Evolutionary conservation across 306 rosid species (phyloP).

Genomic region (Cicer chorassanicum): DNA sequence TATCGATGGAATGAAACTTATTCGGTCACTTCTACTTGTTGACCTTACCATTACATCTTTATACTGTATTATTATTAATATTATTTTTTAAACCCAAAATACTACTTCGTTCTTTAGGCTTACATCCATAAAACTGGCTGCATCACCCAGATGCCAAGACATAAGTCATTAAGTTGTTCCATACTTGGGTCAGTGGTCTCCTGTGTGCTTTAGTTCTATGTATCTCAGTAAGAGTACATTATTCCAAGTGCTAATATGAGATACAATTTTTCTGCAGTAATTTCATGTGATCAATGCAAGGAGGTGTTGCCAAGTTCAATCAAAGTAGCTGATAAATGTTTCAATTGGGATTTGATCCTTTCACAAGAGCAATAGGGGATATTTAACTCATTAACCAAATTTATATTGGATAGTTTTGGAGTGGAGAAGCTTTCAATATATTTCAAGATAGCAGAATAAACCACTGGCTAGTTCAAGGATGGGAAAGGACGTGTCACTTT

Average conservation of each 20-base stretch:
- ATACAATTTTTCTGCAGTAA: conserved; percentile 66
- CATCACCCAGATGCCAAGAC: conserved; percentile 40
- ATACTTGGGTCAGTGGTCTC: conserved; percentile 43
- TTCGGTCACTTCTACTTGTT: conserved; percentile 37
- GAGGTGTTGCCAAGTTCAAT: conserved; percentile 51
- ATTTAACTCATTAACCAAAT: conserved; percentile 44
- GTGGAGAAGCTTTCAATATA: conserved; percentile 42
- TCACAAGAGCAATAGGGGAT: conserved; percentile 50
- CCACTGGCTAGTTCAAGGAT: conserved; percentile 45
- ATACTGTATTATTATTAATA: not conserved
- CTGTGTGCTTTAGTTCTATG: conserved; percentile 51
- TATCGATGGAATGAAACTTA: conserved; percentile 21
- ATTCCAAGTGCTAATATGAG: conserved; percentile 55
- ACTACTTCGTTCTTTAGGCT: conserved; percentile 34
- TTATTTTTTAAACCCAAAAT: not conserved
- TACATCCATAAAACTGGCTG: conserved; percentile 31
- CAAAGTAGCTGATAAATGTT: conserved; percentile 57
- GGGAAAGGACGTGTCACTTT: conserved; percentile 38
- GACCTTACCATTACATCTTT: conserved; percentile 7
- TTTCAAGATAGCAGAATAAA: conserved; percentile 46
- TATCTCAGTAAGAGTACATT: conserved; percentile 43
- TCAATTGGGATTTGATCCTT: conserved; percentile 48
- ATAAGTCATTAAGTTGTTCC: conserved; percentile 39
- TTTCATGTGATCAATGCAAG: conserved; percentile 48
- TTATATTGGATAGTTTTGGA: conserved; percentile 44